Percentiles rank a stretch among this genome's conserved stretches.
Conservation (phyloP, 1,139 yeast species). For the Yamadazyma sp. region DNA sequence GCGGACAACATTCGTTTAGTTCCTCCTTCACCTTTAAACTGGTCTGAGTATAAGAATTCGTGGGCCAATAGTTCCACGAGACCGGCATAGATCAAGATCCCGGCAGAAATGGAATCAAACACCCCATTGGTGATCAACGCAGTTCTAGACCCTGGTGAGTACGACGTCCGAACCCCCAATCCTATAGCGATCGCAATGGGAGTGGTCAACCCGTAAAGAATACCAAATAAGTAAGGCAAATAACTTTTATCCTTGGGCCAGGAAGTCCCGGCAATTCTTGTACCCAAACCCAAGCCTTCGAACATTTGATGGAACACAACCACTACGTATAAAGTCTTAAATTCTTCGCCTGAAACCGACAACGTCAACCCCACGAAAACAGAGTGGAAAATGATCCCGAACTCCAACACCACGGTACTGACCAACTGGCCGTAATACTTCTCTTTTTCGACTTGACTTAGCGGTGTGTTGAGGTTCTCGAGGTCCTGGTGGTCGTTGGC, state of each 20-base stretch:
- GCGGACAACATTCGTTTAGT: slow-evolving; percentile 40
- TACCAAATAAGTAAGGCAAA: slow-evolving; percentile 61
- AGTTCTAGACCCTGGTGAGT: slow-evolving; percentile 58
- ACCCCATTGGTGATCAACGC: slow-evolving; percentile 75
- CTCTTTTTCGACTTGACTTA: slow-evolving; percentile 32
- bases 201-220: slow-evolving; percentile 69
- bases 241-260: slow-evolving; percentile 54
- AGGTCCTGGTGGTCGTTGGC: slow-evolving; percentile 55
- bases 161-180: slow-evolving; percentile 71
- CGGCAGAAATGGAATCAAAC: slow-evolving; percentile 82
- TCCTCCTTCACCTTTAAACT: slow-evolving; percentile 53
- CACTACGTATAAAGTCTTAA: slow-evolving; percentile 73
- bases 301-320: slow-evolving; percentile 88
- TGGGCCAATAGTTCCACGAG: slow-evolving; percentile 86
- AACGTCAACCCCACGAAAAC: slow-evolving; percentile 75
- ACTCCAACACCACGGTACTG: slow-evolving; percentile 63
- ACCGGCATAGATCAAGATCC: slow-evolving; percentile 82
- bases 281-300: slow-evolving; percentile 91
- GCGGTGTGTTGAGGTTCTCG: slow-evolving; percentile 46
- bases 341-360: slow-evolving; percentile 73
- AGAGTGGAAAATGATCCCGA: slow-evolving; percentile 81
- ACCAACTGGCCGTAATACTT: slow-evolving; percentile 46
- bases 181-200: slow-evolving; percentile 88
- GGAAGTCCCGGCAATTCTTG: slow-evolving; percentile 71
- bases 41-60: slow-evolving; percentile 73